Evolutionary conservation across 495 filamentous ascomycete species (phyloP).

Genomic region (Podospora appendiculata): DNA sequence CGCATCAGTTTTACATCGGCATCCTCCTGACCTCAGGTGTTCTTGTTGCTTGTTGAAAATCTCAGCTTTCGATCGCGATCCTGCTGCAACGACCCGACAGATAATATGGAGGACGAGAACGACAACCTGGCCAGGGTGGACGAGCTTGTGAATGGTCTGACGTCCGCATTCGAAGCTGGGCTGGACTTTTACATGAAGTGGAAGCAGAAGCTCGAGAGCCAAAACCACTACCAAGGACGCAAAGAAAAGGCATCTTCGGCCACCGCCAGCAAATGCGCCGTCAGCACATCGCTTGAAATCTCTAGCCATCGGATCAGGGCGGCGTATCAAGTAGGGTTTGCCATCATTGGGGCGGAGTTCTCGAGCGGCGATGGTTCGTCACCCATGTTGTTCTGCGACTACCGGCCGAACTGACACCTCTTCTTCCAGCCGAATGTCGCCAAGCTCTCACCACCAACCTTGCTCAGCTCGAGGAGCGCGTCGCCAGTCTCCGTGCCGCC

Average conservation of each 20-base stretch:
- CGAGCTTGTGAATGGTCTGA: constrained; percentile 21
- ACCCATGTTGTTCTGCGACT: background rate
- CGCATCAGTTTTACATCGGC: no score
- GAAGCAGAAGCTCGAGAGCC: constrained; percentile 19
- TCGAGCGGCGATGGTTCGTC: constrained; percentile 26
- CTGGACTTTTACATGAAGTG: constrained; percentile 28
- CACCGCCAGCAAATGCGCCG: constrained; percentile 16
- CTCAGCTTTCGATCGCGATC: no score
- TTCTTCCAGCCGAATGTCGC: constrained; percentile 19
- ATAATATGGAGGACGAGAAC: no score
- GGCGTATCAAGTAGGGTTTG: constrained; percentile 24
- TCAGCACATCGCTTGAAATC: constrained; percentile 25
- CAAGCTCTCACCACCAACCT: constrained; percentile 16
- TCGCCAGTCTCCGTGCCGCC: constrained; percentile 15
- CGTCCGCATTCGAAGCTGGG: constrained; percentile 22
- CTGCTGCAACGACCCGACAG: no score
- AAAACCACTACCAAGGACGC: constrained; percentile 4
- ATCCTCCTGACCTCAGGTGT: no score
- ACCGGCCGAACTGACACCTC: background rate
- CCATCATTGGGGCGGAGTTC: constrained; percentile 29
- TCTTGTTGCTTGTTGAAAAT: no score
- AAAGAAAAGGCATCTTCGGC: background rate
- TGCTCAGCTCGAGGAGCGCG: constrained; percentile 14
- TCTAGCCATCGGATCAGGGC: constrained; percentile 25
- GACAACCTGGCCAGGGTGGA: constrained; percentile 23